A percentile compares a stretch with the other conserved stretches of the same genome.
Evolutionary conservation across 768 basidiomycete species (phyloP).

Genomic region (Amanita jacksonii): DNA sequence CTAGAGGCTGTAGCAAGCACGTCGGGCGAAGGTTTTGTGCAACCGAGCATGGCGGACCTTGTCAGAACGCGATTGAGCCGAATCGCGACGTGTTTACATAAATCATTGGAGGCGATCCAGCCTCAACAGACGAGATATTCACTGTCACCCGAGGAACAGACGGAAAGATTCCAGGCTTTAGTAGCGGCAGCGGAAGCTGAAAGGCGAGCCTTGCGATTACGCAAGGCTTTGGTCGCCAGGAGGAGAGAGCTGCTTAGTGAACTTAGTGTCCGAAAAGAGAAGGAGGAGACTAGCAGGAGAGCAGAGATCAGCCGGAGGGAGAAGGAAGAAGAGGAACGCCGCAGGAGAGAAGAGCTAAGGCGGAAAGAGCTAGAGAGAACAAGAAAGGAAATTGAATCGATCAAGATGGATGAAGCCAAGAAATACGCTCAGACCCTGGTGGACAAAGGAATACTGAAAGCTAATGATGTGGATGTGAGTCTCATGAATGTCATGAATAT

Average conservation of each 20-base stretch:
- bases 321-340: conserved; percentile 59
- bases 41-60: conserved; percentile 62
- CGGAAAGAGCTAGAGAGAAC: conserved; percentile 57
- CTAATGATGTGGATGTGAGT: conserved; percentile 58
- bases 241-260: conserved; percentile 79
- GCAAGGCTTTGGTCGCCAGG: conserved; percentile 77
- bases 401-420: conserved; percentile 74
- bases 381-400: conserved; percentile 68
- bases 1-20: conserved; percentile 17
- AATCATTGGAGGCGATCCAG: conserved; percentile 51
- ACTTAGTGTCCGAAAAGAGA: conserved; percentile 76
- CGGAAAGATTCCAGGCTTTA: conserved; percentile 47
- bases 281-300: conserved; percentile 73
- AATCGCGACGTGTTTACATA: conserved; percentile 66
- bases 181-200: conserved; percentile 62
- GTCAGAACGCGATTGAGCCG: conserved; percentile 71
- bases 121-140: conserved; percentile 22
- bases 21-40: conserved; percentile 36
- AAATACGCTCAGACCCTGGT: conserved; percentile 80
- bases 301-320: conserved; percentile 59
- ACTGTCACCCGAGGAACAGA: conserved; percentile 44
- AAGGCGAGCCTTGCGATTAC: conserved; percentile 64
- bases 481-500: conserved; percentile 9
- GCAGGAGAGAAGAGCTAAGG: conserved; percentile 53
- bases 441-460: conserved; percentile 63